Evolutionary conservation across 1,139 yeast genomes (phyloP).

Genomic region (Pneumocystis oryctolagi): DNA sequence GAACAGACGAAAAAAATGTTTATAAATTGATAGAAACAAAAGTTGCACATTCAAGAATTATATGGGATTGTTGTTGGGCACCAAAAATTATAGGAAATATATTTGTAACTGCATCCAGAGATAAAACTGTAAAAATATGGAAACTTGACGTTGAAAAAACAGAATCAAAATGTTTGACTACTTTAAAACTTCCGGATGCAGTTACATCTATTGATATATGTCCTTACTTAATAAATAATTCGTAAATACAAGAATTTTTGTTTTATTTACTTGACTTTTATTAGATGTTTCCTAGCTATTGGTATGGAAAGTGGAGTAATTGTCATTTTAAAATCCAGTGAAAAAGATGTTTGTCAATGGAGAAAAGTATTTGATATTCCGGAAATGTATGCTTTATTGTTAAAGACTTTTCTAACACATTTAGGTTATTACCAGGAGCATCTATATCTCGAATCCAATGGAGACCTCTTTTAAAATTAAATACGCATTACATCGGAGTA

Average conservation of each 20-base stretch:
- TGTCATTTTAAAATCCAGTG: slow-evolving; percentile 21
- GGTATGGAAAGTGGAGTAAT: slow-evolving; percentile 62
- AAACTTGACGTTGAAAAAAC: slow-evolving; percentile 13
- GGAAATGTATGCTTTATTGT: slow-evolving; percentile 11
- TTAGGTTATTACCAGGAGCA: neutral
- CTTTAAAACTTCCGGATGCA: slow-evolving; percentile 29
- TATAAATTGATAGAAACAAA: slow-evolving; percentile 25
- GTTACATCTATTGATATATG: slow-evolving; percentile 60
- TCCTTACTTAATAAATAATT: slow-evolving; percentile 15
- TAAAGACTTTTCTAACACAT: neutral
- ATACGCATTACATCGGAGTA: neutral
- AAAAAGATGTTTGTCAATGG: slow-evolving; percentile 15
- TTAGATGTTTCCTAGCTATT: slow-evolving; percentile 35
- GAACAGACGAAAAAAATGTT: slow-evolving; percentile 31
- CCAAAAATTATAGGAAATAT: slow-evolving; percentile 19
- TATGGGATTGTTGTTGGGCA: slow-evolving; percentile 71
- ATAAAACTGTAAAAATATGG: slow-evolving; percentile 31
- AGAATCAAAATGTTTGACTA: neutral
- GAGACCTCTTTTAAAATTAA: neutral
- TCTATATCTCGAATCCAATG: neutral
- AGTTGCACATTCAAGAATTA: slow-evolving; percentile 79
- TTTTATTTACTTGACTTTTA: slow-evolving; percentile 15
- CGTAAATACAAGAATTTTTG: neutral
- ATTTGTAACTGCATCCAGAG: slow-evolving; percentile 81
- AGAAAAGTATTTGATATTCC: slow-evolving; percentile 1